Percentiles rank a stretch among this genome's conserved stretches.
phyloP scores from a whole-genome alignment of 2,329 filamentous ascomycete species.

The Stachybotrys echinatus region DNA sequence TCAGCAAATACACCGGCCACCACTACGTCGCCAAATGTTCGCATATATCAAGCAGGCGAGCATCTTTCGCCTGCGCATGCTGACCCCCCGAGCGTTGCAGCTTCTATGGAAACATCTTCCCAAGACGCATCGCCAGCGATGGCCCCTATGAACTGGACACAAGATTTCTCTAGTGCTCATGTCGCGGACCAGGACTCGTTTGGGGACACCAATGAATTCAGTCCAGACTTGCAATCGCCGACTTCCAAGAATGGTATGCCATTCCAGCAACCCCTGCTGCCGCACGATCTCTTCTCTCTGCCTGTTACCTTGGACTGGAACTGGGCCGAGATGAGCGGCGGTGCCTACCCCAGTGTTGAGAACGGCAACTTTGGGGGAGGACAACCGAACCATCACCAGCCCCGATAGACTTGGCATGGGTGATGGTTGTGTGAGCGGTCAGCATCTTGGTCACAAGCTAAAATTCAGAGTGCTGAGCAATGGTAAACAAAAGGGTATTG shows the following conservation, averaged over 20 bases:
- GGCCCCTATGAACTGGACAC: slow-evolving; percentile 40
- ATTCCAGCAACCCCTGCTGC: slow-evolving; percentile 83
- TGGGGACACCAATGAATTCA: slow-evolving; percentile 40
- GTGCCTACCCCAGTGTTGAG: slow-evolving; percentile 58
- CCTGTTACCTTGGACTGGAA: slow-evolving; percentile 95
- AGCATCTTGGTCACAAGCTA: too few species aligned
- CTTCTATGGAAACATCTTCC: slow-evolving; percentile 12
- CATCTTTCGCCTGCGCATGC: slow-evolving; percentile 21
- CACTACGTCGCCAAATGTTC: slow-evolving; percentile 3
- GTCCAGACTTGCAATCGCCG: slow-evolving; percentile 28
- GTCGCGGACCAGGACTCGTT: slow-evolving; percentile 37
- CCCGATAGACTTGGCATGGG: not conserved
- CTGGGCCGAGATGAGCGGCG: slow-evolving; percentile 64
- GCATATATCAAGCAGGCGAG: slow-evolving; percentile 7
- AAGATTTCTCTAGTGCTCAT: slow-evolving; percentile 34
- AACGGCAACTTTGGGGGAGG: slow-evolving; percentile 47
- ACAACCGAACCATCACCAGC: not conserved
- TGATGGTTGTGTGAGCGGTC: not conserved
- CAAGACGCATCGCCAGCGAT: slow-evolving; percentile 40
- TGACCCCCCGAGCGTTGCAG: slow-evolving; percentile 12
- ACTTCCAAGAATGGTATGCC: slow-evolving; percentile 15
- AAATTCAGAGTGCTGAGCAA: too few species aligned
- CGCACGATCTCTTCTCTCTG: slow-evolving; percentile 91
- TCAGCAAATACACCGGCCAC: slow-evolving; percentile 1
- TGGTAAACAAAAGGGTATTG: too few species aligned